A percentile compares a stretch with the other conserved stretches of the same genome.
Evolutionary conservation across 352 stramenopile species (phyloP).

Genomic region (Globisporangium orthogonon): DNA sequence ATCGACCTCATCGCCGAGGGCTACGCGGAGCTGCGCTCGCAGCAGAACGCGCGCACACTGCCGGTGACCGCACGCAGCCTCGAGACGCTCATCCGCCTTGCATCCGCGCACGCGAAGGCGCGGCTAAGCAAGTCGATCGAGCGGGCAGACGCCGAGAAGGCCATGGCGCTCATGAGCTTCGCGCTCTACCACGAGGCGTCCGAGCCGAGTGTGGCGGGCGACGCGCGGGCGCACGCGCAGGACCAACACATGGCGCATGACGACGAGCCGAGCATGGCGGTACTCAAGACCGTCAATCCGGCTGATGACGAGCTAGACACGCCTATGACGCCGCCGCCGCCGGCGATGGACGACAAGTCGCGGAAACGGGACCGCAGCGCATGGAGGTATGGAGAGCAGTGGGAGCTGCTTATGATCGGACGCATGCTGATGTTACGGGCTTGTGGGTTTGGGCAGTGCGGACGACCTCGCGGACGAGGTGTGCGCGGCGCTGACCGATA

Average conservation of each 20-base stretch:
- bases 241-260: background rate
- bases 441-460: conserved; percentile 17
- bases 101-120: conserved; percentile 96
- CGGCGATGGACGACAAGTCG: conserved; percentile 22
- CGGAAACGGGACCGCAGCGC: conserved; percentile 60
- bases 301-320: conserved; percentile 19
- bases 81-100: conserved; percentile 99
- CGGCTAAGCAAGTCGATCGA: conserved; percentile 89
- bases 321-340: conserved; percentile 11
- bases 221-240: conserved; percentile 6
- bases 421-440: background rate
- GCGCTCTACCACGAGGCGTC: conserved; percentile 95
- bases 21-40: conserved; percentile 96
- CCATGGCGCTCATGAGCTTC: conserved; percentile 97
- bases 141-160: conserved; percentile 75
- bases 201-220: conserved; percentile 17
- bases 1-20: conserved; percentile 94
- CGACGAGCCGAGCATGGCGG: background rate
- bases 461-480: conserved; percentile 62
- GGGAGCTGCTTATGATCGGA: too few species aligned
- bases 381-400: conserved; percentile 18
- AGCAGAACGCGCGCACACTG: conserved; percentile 91
- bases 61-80: conserved; percentile 97
- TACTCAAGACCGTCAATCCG: conserved; percentile 4
- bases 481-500: conserved; percentile 47